Base-by-base conservation (phyloP, 805 yeast species). In the Yamadazyma paraphyllophila region DNA sequence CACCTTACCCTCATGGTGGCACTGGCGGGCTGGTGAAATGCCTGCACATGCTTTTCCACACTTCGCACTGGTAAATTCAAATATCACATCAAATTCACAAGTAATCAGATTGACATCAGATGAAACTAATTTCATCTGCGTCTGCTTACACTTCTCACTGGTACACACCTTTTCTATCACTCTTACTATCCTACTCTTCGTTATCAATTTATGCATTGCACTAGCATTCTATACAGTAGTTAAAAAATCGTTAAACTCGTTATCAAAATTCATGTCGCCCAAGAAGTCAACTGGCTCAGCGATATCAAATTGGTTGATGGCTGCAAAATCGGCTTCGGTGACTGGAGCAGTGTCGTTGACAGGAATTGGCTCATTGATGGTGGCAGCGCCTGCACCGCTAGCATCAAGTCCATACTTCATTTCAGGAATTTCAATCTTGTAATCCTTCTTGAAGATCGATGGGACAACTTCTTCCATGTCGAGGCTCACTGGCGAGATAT, bases 161-260 rank as follows among this genome's bases (percentile, higher is more conserved):
- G n/a, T n/a, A n/a, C n/a, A n/a, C n/a, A n/a, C n/a, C n/a, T n/a
- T n/a, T n/a, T n/a, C n/a, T n/a, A n/a, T n/a, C n/a, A n/a, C n/a
- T n/a, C n/a, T n/a, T n/a, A n/a, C n/a, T n/a, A n/a, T n/a, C n/a
- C n/a, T n/a, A n/a, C n/a, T n/a, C n/a, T n/a, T n/a, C n/a, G n/a
- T n/a, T n/a, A n/a, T n/a, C n/a, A n/a, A n/a, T n/a, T n/a, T n/a
- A n/a, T n/a, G n/a, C n/a, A n/a, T n/a, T 31, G 12, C 31, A 41
- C 14, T 41, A 39, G n/a, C 27, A 26, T 12, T 29, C 41, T 43
- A 37, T 26, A 43, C 50, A 38, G 50, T 43, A 42, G 53, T 44
- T 29, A 50, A 46, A 50, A 50, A 47, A 7, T 49, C 53, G 27
- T 46, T 41, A 44, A 47, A 32, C 29, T 46, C 50, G 35, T 46